These are phyloP conservation scores for Chrysoporthe cubensis DNA, from an alignment of 2,329 filamentous ascomycete genomes.

Conservation along the genomic window DNA sequence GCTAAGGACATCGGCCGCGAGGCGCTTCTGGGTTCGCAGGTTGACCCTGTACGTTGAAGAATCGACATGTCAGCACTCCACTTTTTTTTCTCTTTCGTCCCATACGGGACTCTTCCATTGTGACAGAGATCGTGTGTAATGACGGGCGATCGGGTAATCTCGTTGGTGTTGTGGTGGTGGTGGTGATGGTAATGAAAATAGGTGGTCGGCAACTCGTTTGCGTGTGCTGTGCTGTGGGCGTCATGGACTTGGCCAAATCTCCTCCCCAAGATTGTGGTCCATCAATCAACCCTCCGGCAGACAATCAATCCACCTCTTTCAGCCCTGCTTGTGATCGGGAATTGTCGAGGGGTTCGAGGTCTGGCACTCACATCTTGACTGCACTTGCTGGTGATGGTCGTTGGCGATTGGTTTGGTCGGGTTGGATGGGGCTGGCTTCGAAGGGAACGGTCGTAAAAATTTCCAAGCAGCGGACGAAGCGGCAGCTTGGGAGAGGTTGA, in stretches of 20 bases:
- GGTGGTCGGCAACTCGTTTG: slow-evolving; percentile 11
- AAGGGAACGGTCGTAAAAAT: slow-evolving; percentile 30
- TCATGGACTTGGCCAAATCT: slow-evolving; percentile 16
- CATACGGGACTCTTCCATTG: not conserved
- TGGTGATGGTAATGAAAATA: not conserved
- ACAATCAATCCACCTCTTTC: slow-evolving; percentile 22
- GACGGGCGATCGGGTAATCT: slow-evolving; percentile 8
- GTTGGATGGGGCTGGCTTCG: slow-evolving; percentile 29
- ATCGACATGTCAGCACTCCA: slow-evolving; percentile 29
- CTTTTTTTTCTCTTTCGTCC: not conserved
- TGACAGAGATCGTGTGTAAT: slow-evolving; percentile 10
- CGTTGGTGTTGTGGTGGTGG: slow-evolving; percentile 19
- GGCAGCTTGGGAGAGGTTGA: slow-evolving; percentile 25
- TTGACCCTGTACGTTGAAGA: slow-evolving; percentile 78
- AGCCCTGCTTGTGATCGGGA: slow-evolving; percentile 10
- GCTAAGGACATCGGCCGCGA: slow-evolving; percentile 97
- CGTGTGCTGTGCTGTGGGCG: slow-evolving; percentile 17
- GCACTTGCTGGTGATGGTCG: slow-evolving; percentile 44
- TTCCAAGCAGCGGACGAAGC: slow-evolving; percentile 27
- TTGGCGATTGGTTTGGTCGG: slow-evolving; percentile 33
- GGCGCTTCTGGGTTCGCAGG: slow-evolving; percentile 99
- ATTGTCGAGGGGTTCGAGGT: slow-evolving; percentile 24
- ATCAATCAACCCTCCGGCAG: slow-evolving; percentile 23
- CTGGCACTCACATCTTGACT: slow-evolving; percentile 45
- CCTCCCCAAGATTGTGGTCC: slow-evolving; percentile 9